phyloP scores from a whole-genome alignment of 495 filamentous ascomycete species.

The Collariella sp. region DNA sequence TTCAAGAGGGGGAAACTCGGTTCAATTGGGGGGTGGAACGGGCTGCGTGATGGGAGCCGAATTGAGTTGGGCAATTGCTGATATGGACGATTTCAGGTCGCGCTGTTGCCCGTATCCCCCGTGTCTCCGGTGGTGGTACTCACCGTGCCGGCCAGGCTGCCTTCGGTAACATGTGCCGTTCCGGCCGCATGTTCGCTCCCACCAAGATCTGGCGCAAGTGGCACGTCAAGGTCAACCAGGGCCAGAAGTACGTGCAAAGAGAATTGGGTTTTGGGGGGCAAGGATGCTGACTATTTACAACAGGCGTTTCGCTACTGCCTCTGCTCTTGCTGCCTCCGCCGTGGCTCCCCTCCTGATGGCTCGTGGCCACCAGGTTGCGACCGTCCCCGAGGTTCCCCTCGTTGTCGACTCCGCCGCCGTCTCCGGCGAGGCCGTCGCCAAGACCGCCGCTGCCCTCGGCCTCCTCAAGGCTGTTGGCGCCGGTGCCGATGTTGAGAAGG shows the following conservation, averaged over 20 bases:
- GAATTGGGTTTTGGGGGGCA: not conserved
- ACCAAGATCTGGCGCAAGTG: conserved; percentile 99
- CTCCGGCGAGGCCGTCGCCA: conserved; percentile 62
- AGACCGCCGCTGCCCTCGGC: conserved; percentile 79
- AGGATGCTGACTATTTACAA: conserved; percentile 7
- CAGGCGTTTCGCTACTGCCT: conserved; percentile 94
- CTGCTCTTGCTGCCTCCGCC: conserved; percentile 92
- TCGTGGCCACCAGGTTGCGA: conserved; percentile 89
- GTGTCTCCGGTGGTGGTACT: conserved; percentile 99
- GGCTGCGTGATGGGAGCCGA: not conserved
- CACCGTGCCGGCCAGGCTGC: conserved; percentile 99
- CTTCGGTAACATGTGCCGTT: conserved; percentile 99
- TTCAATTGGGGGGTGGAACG: not conserved
- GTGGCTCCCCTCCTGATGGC: conserved; percentile 89
- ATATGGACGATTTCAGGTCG: conserved; percentile 53
- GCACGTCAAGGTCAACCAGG: conserved; percentile 99
- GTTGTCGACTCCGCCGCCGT: conserved; percentile 87
- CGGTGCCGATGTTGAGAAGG: conserved; percentile 83
- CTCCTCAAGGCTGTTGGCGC: conserved; percentile 88
- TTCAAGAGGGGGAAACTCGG: not conserved
- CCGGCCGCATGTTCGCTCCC: conserved; percentile 99
- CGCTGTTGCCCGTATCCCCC: conserved; percentile 99
- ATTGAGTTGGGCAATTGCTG: conserved; percentile 2
- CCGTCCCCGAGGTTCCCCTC: conserved; percentile 91
- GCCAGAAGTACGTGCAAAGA: conserved; percentile 65